Base-by-base conservation (phyloP, 441 rosid species). In the Croton laevigatus region DNA sequence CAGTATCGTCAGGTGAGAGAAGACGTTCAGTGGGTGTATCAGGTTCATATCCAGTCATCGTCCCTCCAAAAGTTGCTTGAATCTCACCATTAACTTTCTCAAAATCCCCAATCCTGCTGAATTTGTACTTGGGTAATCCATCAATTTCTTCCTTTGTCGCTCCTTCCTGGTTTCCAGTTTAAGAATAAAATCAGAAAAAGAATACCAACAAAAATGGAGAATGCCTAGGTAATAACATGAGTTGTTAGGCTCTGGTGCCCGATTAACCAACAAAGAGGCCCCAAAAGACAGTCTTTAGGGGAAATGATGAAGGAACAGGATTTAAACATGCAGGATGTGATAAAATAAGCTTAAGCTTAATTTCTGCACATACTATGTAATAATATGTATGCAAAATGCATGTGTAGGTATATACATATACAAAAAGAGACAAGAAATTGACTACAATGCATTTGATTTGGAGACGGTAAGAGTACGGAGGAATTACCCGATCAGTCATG, bases 81-180 rank as follows among this genome's bases (percentile, higher is more conserved):
- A 71, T 76, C 40, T 81, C 84, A 59, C 75, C 78, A 36, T 75
- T 49, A 64, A 77, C 72, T 60, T 86, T 87, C 74, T 80, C 91
- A 61, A 61, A 36, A 8, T 73, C 71, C 20, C 71, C 75, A 9
- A 69, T 71, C 69, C 76, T 88, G 55, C 73, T 79, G 72, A 82
- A 93, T 71, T 81, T 93, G 87, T 78, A 95, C 73, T 82, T 93
- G 9, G 91, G 84, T 70, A 95, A 76, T 78, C 76, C 86, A 46
- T 93, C 98, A 58, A 95, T 87, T 70, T 95, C 99, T 73, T 88
- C 97, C 65, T 78, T 87, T 4, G 95, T 81, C 62, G 99, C 98
- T 80, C 98, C 98, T 82, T 91, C 97, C 99, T 95, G 91, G 75
- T 79, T 60, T 46, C 32, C 58, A 62, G 34, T 64, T 40, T 36